Base-by-base conservation (phyloP, 306 rosid species). In the Pterocarpus santalinus region DNA sequence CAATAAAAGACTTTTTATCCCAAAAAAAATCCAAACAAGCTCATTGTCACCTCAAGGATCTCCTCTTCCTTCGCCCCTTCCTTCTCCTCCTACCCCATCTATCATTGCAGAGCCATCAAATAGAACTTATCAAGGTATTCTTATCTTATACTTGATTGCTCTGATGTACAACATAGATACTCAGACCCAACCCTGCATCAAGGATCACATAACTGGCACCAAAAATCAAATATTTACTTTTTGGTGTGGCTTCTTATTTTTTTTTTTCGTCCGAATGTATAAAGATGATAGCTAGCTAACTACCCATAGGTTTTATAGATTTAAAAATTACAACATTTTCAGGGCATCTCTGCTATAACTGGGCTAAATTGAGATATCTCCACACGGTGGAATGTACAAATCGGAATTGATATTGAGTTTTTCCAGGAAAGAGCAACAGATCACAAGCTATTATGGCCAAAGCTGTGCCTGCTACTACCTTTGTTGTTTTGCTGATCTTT, bases 381-480 rank as follows among this genome's bases (percentile, higher is more conserved):
- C 53, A 4, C 38, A 67, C 2, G 0, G 34, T 35, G 47, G 55
- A 39, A 36, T 73, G 52, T 36, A 4, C 35, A 44, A 65, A 35
- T 44, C 13, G 55, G 32, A 53, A 28, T 34, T 30, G 9, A 15
- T 51, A 17, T 61, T 61, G 7, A 39, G 17, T n/a, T 81, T 79
- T 44, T 74, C 43, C 87, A 87, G 89, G 83, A 35, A 76, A 66
- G 49, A 60, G 38, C 16, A 43, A 11, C 35, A 63, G 30, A 51
- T 77, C 83, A 43, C 14, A 39, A n/a, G 75, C 51, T 55, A 41
- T 78, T 10, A 75, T 63, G 1, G 35, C 58, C 53, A 36, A 34
- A 60, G 65, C 72, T 47, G 85, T 81, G 70, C 51, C 89, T 52
- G 11, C 65, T 4, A 68, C 46, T 81, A 65, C 76, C 38, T 81